These are phyloP conservation scores for Saccharomycopsis phalli DNA, from an alignment of 1,139 yeast genomes.

Conservation along the genomic window DNA sequence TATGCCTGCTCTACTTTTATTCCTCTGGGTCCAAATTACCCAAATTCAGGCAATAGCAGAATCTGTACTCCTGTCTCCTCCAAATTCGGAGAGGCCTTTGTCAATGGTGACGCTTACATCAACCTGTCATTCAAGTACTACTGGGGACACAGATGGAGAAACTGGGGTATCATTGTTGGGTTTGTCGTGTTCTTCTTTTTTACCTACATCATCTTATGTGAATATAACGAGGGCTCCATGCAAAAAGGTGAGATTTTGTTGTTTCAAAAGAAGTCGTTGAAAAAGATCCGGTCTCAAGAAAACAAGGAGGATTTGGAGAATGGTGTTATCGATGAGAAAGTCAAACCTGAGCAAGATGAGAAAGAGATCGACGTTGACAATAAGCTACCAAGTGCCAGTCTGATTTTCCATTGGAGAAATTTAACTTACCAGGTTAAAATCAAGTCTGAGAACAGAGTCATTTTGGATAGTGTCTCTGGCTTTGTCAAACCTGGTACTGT, in stretches of 20 bases:
- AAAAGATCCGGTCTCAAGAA: slow-evolving; percentile 27
- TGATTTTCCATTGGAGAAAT: slow-evolving; percentile 73
- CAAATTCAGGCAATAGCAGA: slow-evolving; percentile 24
- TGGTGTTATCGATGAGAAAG: slow-evolving; percentile 25
- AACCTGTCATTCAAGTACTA: slow-evolving; percentile 37
- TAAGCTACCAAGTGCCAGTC: neutral
- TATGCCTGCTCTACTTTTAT: slow-evolving; percentile 33
- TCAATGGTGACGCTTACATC: slow-evolving; percentile 44
- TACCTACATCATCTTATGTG: slow-evolving; percentile 43
- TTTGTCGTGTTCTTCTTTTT: slow-evolving; percentile 28
- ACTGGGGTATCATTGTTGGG: slow-evolving; percentile 54
- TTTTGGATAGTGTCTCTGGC: slow-evolving; percentile 66
- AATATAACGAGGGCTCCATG: slow-evolving; percentile 62
- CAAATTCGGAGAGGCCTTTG: slow-evolving; percentile 39
- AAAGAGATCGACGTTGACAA: neutral
- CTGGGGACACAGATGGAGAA: slow-evolving; percentile 70
- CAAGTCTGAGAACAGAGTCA: slow-evolving; percentile 53
- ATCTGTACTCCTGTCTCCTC: slow-evolving; percentile 33
- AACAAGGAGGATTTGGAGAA: slow-evolving; percentile 24
- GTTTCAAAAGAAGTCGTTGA: slow-evolving; percentile 43
- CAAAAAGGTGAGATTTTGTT: slow-evolving; percentile 79
- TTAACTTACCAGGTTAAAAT: slow-evolving; percentile 66
- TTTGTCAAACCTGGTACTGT: slow-evolving; percentile 75
- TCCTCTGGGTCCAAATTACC: slow-evolving; percentile 29
- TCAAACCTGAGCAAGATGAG: neutral